Evolutionary conservation across 2,329 filamentous ascomycete genomes (phyloP), one percentile per base, ranked within the genome.

Genomic region (Pseudophaeomoniella oleicola): DNA sequence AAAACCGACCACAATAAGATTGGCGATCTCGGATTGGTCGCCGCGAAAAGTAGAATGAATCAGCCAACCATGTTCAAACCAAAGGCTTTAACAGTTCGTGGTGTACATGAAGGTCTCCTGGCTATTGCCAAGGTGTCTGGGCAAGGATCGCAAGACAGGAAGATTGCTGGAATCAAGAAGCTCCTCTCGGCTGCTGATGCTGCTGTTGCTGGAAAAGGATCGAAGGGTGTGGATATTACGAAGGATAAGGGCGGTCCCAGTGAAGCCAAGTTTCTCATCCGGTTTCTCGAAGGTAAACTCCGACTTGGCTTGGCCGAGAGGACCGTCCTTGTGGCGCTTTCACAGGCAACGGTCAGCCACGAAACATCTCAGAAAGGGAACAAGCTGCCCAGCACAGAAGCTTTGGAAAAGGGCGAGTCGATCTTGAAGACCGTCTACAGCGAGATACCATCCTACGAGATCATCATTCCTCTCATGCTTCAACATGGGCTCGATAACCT

Each of bases 61-160:
- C 90, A 98, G 53, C 84, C 84, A 9, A 96, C 90, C 15, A 94
- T 98, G 86, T 94, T 96, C 67, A 94, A 93, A 57, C 90, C 87
- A 2, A 94, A 93, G 59, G 69, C 87, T 17, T 64, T 98, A 48
- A 94, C 87, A 1, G 71, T 98, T 2, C 74, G 72, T 39, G 85
- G 81, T 17, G 87, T 98, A 2, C 86, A 92, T 50, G 79, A 90
- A 52, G 83, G 84, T 2, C 59, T 98, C 22, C 82, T 96, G 67
- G 73, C 70, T 19, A 92, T 98, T 53, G 90, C 90, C 4, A 93
- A 82, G 13, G 72, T 84, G 11, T 72, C 83, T 46, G 90, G 90
- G 6, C 81, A 83, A 51, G 88, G 88, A 31, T 80, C 87, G 1
- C 90, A 96, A 54, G 78, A 80, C 11, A 77, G 83, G 42, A 98